Evolutionary conservation across 2,329 filamentous ascomycete species (phyloP).

Genomic region (Penicillium freii): DNA sequence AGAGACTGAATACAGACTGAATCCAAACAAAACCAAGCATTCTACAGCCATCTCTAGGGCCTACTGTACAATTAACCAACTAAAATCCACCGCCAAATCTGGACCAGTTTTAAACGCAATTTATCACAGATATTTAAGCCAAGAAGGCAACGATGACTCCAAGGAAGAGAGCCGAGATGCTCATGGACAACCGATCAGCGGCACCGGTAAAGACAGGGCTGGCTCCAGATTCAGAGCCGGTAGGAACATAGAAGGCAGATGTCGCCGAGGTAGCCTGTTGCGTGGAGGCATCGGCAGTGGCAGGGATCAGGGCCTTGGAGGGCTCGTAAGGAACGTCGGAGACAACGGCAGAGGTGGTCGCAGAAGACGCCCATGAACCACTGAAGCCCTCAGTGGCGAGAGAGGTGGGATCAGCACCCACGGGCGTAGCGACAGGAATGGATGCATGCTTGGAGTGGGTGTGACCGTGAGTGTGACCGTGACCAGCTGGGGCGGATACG

Average conservation of each 20-base stretch:
- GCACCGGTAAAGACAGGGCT: conserved; percentile 6
- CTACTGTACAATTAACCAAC: conserved; percentile 4
- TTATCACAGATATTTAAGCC: not conserved
- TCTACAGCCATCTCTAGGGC: not conserved
- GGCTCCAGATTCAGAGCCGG: not conserved
- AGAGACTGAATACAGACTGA: not conserved
- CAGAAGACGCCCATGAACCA: not conserved
- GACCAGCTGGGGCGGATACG: not conserved
- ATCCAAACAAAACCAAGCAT: not conserved
- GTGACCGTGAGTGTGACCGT: not conserved
- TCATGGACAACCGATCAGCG: not conserved
- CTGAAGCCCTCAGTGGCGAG: not conserved
- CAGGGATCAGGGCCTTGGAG: not conserved
- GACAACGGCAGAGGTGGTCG: not conserved
- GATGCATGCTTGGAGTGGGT: not conserved
- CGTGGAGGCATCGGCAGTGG: not conserved
- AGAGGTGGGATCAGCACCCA: not conserved
- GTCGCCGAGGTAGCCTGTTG: not conserved
- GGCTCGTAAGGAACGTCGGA: conserved; percentile 1
- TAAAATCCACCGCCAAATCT: not conserved
- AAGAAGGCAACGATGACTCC: not conserved
- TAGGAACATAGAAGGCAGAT: not conserved
- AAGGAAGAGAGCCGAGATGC: not conserved
- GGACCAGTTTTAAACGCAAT: not conserved
- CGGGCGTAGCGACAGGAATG: not conserved